These are phyloP conservation scores for Ganoderma boninense DNA, from an alignment of 1,284 basidiomycete species.

Conservation along the genomic window DNA sequence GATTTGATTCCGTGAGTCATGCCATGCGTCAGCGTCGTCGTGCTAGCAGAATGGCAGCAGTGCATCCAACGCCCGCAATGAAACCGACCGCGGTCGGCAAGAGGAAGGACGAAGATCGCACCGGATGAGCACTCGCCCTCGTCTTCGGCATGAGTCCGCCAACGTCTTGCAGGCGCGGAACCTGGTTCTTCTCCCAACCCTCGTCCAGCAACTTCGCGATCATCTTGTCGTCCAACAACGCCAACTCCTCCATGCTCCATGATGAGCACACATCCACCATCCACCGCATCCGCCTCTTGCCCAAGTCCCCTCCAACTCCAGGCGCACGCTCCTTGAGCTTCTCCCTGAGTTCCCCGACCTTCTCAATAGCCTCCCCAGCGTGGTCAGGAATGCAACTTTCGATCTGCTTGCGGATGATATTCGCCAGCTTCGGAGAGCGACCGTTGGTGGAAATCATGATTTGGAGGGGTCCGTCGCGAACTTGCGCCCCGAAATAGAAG, in stretches of 20 bases:
- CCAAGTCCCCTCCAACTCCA: slow-evolving; percentile 77
- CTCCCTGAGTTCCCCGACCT: slow-evolving; percentile 77
- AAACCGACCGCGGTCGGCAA: slow-evolving; percentile 45
- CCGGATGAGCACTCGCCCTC: slow-evolving; percentile 12
- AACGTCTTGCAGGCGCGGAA: slow-evolving; percentile 59
- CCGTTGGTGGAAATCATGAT: slow-evolving; percentile 98
- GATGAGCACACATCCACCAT: slow-evolving; percentile 91
- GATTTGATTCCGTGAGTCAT: slow-evolving; percentile 2
- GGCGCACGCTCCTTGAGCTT: slow-evolving; percentile 78
- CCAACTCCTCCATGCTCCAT: slow-evolving; percentile 85
- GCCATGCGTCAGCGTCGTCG: slow-evolving; percentile 25
- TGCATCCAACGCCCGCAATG: slow-evolving; percentile 43
- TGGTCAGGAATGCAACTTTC: slow-evolving; percentile 74
- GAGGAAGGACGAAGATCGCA: slow-evolving; percentile 19
- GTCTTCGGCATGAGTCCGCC: slow-evolving; percentile 41
- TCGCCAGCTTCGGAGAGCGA: slow-evolving; percentile 91
- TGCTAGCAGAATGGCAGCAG: slow-evolving; percentile 33
- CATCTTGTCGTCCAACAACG: slow-evolving; percentile 65
- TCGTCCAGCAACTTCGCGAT: slow-evolving; percentile 69
- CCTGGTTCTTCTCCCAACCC: slow-evolving; percentile 71
- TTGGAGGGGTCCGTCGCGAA: slow-evolving; percentile 91
- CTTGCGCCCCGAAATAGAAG: slow-evolving; percentile 97
- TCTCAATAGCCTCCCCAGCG: slow-evolving; percentile 84
- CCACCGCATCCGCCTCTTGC: slow-evolving; percentile 91
- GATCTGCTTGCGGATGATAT: slow-evolving; percentile 80